Conservation (phyloP, 139 green algal genomes). For the Chlamydomonas sp. region DNA sequence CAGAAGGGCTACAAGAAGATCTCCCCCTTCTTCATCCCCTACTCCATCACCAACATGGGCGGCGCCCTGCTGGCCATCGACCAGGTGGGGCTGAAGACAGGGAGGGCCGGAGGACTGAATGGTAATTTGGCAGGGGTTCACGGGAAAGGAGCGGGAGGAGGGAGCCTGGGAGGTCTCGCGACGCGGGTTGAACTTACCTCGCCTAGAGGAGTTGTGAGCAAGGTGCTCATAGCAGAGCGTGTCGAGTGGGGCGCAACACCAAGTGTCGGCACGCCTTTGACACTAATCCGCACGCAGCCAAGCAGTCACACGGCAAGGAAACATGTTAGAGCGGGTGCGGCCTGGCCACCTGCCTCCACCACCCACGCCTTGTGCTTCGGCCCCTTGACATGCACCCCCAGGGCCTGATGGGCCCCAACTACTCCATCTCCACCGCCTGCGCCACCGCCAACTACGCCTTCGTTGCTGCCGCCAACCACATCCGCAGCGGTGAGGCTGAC, state of each 20-base stretch:
- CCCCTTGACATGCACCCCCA: too few relatives aligned
- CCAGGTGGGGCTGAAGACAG: conserved; percentile 50
- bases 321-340: too few relatives aligned
- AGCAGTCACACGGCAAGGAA: too few relatives aligned
- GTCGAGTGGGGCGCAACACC: too few relatives aligned
- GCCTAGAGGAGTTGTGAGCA: too few relatives aligned
- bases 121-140: too few relatives aligned
- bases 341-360: neutral
- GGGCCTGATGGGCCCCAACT: conserved; percentile 97
- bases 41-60: conserved; percentile 99
- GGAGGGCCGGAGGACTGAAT: neutral
- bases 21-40: conserved; percentile 99
- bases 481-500: conserved; percentile 73
- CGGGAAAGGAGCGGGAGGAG: neutral
- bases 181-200: too few relatives aligned
- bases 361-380: neutral
- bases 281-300: too few relatives aligned
- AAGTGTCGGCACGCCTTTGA: too few relatives aligned
- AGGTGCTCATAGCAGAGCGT: too few relatives aligned
- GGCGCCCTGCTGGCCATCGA: conserved; percentile 94
- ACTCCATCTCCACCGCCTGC: conserved; percentile 97
- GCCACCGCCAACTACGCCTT: conserved; percentile 98
- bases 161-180: too few relatives aligned
- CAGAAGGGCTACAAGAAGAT: conserved; percentile 98
- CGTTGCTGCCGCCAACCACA: conserved; percentile 93